Conservation (phyloP, 805 yeast species). For the Nakazawaea ernobii region DNA sequence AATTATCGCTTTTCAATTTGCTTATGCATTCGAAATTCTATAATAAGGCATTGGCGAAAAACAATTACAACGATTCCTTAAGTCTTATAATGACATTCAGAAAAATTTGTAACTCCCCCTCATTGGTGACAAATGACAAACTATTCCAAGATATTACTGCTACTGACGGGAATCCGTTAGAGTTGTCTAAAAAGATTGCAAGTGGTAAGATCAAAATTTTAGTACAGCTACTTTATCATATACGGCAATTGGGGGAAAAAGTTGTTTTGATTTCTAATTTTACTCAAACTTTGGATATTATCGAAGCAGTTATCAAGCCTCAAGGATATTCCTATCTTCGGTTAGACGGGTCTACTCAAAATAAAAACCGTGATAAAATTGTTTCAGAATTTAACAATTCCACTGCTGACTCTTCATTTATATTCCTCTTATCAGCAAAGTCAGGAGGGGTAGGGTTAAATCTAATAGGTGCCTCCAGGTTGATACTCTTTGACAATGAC, state of each 20-base stretch:
- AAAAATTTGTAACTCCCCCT: constrained; percentile 81
- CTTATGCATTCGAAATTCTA: constrained; percentile 35
- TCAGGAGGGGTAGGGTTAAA: constrained; percentile 95
- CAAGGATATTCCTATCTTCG: constrained; percentile 49
- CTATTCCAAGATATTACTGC: constrained; percentile 28
- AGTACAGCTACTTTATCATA: constrained; percentile 46
- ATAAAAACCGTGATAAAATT: constrained; percentile 54
- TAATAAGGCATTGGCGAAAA: constrained; percentile 23
- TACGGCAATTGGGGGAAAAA: constrained; percentile 52
- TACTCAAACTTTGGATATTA: constrained; percentile 77
- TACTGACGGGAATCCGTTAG: constrained; percentile 17
- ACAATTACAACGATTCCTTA: constrained; percentile 40
- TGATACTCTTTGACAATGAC: constrained; percentile 85
- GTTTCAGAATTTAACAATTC: constrained; percentile 65
- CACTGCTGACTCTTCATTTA: constrained; percentile 36
- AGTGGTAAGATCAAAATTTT: constrained; percentile 68
- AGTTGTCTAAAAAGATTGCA: constrained; percentile 24
- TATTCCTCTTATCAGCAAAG: constrained; percentile 78
- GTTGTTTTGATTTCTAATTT: constrained; percentile 83
- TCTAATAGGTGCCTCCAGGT: constrained; percentile 81
- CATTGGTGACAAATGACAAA: constrained; percentile 47
- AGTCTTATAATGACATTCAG: constrained; percentile 68
- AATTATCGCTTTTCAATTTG: constrained; percentile 48
- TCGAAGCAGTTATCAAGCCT: constrained; percentile 51
- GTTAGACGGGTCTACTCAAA: constrained; percentile 81